These are phyloP conservation scores for Endocalyx cinctus DNA, from an alignment of 2,329 filamentous ascomycete species.

Conservation along the genomic window DNA sequence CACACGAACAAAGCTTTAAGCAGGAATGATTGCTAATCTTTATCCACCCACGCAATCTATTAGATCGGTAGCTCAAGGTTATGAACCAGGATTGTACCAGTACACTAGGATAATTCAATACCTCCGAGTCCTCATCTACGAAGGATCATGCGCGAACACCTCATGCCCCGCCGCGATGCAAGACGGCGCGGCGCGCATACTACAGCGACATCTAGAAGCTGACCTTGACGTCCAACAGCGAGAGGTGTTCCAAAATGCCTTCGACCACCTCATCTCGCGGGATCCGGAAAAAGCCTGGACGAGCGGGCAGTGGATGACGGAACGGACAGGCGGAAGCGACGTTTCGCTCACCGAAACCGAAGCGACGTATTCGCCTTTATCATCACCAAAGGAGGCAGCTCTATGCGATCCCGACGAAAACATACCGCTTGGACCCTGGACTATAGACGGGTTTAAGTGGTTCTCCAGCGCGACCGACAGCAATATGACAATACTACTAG, in stretches of 20 bases:
- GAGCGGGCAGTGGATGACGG: conserved; percentile 61
- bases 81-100: conserved; percentile 46
- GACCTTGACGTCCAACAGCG: conserved; percentile 10
- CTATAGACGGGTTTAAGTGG: conserved; percentile 58
- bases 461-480: conserved; percentile 60
- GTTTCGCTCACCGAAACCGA: conserved; percentile 53
- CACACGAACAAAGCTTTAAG: too few species aligned
- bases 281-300: conserved; percentile 47
- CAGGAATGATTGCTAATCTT: too few species aligned
- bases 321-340: conserved; percentile 53
- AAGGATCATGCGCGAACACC: conserved; percentile 27
- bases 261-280: conserved; percentile 38
- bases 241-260: conserved; percentile 34
- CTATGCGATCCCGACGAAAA: conserved; percentile 9
- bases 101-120: conserved; percentile 58
- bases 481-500: conserved; percentile 53
- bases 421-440: conserved; percentile 31
- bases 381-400: conserved; percentile 7
- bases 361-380: conserved; percentile 26
- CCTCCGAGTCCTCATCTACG: conserved; percentile 27
- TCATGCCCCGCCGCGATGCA: conserved; percentile 53
- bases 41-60: too few species aligned
- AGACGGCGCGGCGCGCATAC: conserved; percentile 39
- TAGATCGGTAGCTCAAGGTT: conserved; percentile 58
- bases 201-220: conserved; percentile 24